A percentile compares a stretch with the other conserved stretches of the same genome.
phyloP scores from a whole-genome alignment of 495 filamentous ascomycete species.

The Penicillium egyptiacum region DNA sequence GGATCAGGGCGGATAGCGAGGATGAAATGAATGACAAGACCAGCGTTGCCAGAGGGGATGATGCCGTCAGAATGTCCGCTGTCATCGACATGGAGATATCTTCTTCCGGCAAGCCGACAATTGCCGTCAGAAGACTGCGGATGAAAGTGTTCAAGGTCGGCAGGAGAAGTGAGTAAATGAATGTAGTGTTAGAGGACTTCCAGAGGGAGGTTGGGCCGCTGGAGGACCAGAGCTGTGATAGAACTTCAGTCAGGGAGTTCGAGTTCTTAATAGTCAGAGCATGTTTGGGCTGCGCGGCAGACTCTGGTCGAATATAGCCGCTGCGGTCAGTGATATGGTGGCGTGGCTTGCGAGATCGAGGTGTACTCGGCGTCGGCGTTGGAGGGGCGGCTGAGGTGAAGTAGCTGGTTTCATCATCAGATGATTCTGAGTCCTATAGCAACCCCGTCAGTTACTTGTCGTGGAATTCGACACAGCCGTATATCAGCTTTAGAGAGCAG shows the following conservation, averaged over 20 bases:
- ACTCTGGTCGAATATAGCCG: slow-evolving; percentile 47
- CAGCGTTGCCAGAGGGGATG: slow-evolving; percentile 70
- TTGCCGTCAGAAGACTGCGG: slow-evolving; percentile 74
- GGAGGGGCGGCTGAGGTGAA: slow-evolving; percentile 74
- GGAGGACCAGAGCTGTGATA: slow-evolving; percentile 82
- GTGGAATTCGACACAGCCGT: not conserved
- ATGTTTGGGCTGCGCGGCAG: slow-evolving; percentile 49
- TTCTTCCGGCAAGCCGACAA: slow-evolving; percentile 80
- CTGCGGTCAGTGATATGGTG: slow-evolving; percentile 52
- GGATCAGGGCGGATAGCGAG: slow-evolving; percentile 71
- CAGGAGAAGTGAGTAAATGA: slow-evolving; percentile 80
- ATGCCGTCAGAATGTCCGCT: slow-evolving; percentile 64
- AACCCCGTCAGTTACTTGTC: slow-evolving; percentile 11
- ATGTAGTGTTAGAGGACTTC: slow-evolving; percentile 91
- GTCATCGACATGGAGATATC: slow-evolving; percentile 56
- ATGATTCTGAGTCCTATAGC: slow-evolving; percentile 45
- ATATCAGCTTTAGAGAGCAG: not conserved
- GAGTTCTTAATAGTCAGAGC: slow-evolving; percentile 66
- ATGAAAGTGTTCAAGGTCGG: slow-evolving; percentile 86
- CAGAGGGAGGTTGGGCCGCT: slow-evolving; percentile 90
- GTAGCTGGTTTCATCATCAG: slow-evolving; percentile 82
- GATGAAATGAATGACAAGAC: slow-evolving; percentile 80
- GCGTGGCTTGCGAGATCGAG: slow-evolving; percentile 43
- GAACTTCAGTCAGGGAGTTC: slow-evolving; percentile 73
- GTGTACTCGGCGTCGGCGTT: slow-evolving; percentile 55